Percentiles rank a stretch among this genome's conserved stretches.
These are phyloP conservation scores for Cutaneotrichosporon sp. DNA, from an alignment of 1,284 basidiomycete species.

Conservation along the genomic window DNA sequence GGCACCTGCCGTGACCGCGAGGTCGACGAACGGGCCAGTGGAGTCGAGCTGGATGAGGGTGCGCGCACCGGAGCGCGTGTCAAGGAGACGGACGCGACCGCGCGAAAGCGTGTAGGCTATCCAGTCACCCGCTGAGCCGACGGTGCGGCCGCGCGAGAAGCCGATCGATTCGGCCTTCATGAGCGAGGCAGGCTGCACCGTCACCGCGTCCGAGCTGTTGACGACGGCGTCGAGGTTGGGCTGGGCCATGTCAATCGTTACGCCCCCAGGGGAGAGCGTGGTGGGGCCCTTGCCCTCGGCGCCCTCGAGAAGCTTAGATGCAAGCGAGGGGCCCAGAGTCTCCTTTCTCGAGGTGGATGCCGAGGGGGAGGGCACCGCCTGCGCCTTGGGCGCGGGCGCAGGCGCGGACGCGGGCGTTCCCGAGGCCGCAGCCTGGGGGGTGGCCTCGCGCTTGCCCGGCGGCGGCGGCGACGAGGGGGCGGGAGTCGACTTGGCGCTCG, in stretches of 20 bases:
- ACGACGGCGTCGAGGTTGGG: conserved; percentile 34
- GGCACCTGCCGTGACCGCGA: conserved; percentile 31
- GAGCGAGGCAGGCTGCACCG: conserved; percentile 37
- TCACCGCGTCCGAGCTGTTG: conserved; percentile 25
- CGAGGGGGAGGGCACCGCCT: not conserved
- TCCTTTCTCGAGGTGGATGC: conserved; percentile 12
- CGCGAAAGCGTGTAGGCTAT: conserved; percentile 41
- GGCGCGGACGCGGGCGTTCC: conserved; percentile 1
- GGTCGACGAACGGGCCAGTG: conserved; percentile 36
- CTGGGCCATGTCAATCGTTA: conserved; percentile 37
- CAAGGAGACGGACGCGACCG: conserved; percentile 43
- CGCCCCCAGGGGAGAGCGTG: conserved; percentile 25
- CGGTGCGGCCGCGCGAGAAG: conserved; percentile 33
- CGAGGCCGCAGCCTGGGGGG: conserved; percentile 8
- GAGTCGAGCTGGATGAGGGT: conserved; percentile 33
- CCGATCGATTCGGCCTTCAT: conserved; percentile 31
- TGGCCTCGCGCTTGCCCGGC: not conserved
- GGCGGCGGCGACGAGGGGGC: not conserved
- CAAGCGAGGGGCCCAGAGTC: conserved; percentile 20
- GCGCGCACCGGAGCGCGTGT: conserved; percentile 37
- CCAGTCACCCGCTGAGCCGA: conserved; percentile 39
- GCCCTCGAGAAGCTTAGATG: conserved; percentile 25
- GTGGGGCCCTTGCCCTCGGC: conserved; percentile 21
- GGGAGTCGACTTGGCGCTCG: conserved; percentile 1
- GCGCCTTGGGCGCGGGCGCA: not conserved